A percentile compares a stretch with the other conserved stretches of the same genome.
phyloP scores from a whole-genome alignment of 495 filamentous ascomycete species.

The Hypomontagnella submonticulosa region DNA sequence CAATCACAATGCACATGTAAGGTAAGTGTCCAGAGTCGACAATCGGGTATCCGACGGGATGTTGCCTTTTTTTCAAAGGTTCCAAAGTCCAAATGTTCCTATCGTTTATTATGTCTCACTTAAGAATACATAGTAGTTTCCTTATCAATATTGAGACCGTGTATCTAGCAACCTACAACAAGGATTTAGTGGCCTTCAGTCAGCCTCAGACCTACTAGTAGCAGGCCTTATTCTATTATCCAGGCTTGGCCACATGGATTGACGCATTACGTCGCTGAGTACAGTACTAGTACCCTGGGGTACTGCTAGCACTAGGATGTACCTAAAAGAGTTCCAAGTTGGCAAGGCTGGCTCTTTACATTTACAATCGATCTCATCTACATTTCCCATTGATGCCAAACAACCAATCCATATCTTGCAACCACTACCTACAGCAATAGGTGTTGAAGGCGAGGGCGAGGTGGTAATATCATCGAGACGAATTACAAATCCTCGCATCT shows the following conservation, averaged over 20 bases:
- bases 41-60: slow-evolving; percentile 7
- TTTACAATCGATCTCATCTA: slow-evolving; percentile 14
- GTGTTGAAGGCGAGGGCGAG: too few relatives aligned
- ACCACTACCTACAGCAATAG: too few relatives aligned
- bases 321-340: slow-evolving; percentile 20
- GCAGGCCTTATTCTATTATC: slow-evolving; percentile 26
- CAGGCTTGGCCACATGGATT: slow-evolving; percentile 15
- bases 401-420: too few relatives aligned
- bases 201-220: slow-evolving; percentile 23
- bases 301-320: background rate
- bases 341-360: slow-evolving; percentile 36
- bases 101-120: too few relatives aligned
- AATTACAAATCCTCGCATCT: background rate
- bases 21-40: background rate
- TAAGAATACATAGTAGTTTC: too few relatives aligned
- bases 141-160: slow-evolving; percentile 9
- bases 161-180: too few relatives aligned
- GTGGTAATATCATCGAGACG: too few relatives aligned
- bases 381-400: slow-evolving; percentile 19
- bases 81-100: background rate
- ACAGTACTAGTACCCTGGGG: background rate
- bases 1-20: slow-evolving; percentile 30
- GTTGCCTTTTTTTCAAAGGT: slow-evolving; percentile 2
- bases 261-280: background rate
- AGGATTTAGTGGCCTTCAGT: background rate